Evolutionary conservation across 257 asterid genomes (phyloP).

Genomic region (Gentiana dahurica): DNA sequence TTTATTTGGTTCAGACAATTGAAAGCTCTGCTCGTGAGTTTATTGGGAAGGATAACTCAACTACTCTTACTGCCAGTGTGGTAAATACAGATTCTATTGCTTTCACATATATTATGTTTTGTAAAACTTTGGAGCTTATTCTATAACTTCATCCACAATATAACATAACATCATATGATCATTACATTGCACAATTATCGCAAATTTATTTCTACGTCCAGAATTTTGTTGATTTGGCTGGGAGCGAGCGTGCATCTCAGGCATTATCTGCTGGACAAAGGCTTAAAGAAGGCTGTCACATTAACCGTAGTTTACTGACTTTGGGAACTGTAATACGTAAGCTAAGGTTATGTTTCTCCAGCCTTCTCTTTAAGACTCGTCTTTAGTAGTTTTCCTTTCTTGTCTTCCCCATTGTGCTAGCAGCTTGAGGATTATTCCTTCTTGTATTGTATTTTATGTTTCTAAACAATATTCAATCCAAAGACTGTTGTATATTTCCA

Average conservation of each 20-base stretch:
- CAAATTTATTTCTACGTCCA: conserved; percentile 28
- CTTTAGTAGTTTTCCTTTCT: not conserved
- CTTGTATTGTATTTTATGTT: not conserved
- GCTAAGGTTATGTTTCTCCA: conserved; percentile 42
- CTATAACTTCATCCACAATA: conserved; percentile 1
- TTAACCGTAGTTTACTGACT: conserved; percentile 94
- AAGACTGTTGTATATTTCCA: not conserved
- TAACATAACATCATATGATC: not conserved
- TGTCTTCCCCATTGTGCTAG: too few species aligned
- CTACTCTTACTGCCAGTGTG: conserved; percentile 98
- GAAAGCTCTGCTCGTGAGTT: conserved; percentile 99
- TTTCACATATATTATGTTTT: not conserved
- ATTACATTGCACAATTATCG: not conserved
- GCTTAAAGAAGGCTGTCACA: conserved; percentile 98
- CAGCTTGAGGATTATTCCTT: conserved; percentile 3
- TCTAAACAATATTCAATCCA: not conserved
- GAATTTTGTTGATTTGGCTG: conserved; percentile 99
- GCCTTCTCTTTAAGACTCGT: too few species aligned
- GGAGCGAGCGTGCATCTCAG: conserved; percentile 99
- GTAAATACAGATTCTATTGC: conserved; percentile 30
- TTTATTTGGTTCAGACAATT: conserved; percentile 53
- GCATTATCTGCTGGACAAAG: conserved; percentile 89
- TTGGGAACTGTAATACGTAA: conserved; percentile 92
- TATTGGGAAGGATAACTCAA: conserved; percentile 87
- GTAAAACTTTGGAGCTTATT: not conserved